Base-by-base conservation (phyloP, 1,139 yeast genomes). In the Diutina neorugosa region DNA sequence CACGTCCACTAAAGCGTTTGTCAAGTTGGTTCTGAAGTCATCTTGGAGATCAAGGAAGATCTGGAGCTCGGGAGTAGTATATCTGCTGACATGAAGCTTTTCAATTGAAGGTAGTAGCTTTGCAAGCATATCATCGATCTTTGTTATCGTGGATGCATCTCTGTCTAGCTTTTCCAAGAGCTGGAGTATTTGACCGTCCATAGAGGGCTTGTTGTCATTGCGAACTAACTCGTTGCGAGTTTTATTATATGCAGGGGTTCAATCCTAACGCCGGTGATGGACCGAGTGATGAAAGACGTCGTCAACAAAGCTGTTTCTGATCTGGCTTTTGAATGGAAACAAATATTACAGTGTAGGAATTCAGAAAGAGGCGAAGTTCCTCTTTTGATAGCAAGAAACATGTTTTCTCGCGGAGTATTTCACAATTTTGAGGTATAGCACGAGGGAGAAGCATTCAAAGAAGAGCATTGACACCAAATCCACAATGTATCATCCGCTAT, bases 21-120 rank as follows among this genome's bases (percentile, higher is more conserved):
- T 71, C 6, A 82, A 55, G 57, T 83, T 83, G 60, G 66, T 76
- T 55, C 72, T 71, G 62, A 78, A 74, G 48, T 64, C 65, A 57
- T 80, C 80, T 62, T 83, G 89, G 12, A 79, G 65, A n/a, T 59
- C 60, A 7, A 73, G 56, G 56, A 81, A 79, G 53, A 71, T 68
- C 1, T 69, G 68, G 54, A 78, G 52, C 57, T 62, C 69, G 55
- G 69, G 71, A 37, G 76, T 59, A 21, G 62, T 48, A 18, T 53
- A 55, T 4, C 54, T 5, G 52, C 51, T 4, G 57, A 44, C 7
- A 7, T 21, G 52, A 21, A 23, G 14, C 20, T 18, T 14, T 12
- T 21, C 52, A 25, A 70, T 63, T 16, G 61, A 63, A 1, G 73
- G 70, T 19, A 70, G 43, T 34, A 70, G 55, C 51, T 55, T 60